Percentiles rank a stretch among this genome's conserved stretches.
Conservation (phyloP, 2,329 filamentous ascomycete species). For the Waltergamsia citrina region DNA sequence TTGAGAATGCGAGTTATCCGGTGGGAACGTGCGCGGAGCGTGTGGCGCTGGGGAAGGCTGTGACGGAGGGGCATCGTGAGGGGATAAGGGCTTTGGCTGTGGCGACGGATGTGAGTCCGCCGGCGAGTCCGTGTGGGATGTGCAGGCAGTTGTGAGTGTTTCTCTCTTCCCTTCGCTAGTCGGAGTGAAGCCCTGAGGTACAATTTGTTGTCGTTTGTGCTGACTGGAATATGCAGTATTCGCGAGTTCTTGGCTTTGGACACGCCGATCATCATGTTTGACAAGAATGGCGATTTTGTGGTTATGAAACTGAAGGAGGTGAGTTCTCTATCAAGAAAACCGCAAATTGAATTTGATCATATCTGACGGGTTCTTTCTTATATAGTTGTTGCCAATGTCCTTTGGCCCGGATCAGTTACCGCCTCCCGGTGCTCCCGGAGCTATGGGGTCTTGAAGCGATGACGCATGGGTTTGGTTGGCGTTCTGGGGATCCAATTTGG, state of each 20-base stretch:
- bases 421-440: constrained; percentile 16
- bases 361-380: not conserved
- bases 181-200: constrained; percentile 7
- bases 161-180: not conserved
- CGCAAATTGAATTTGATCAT: not conserved
- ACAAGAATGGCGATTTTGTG: constrained; percentile 65
- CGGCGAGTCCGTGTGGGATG: constrained; percentile 83
- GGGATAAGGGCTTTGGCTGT: constrained; percentile 74
- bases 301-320: constrained; percentile 62
- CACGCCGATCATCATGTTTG: constrained; percentile 86
- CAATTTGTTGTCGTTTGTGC: constrained; percentile 6
- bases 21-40: constrained; percentile 94
- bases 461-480: not conserved
- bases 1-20: constrained; percentile 89
- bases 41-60: constrained; percentile 75
- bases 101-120: constrained; percentile 64
- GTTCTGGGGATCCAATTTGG: too few relatives aligned
- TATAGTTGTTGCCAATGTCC: constrained; percentile 55
- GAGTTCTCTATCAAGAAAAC: constrained; percentile 16
- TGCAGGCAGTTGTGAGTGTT: constrained; percentile 78
- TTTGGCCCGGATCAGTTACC: constrained; percentile 56
- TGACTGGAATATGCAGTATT: constrained; percentile 39
- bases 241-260: constrained; percentile 63
- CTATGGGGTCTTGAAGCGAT: too few relatives aligned
- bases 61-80: constrained; percentile 45